Conservation (phyloP, 345 rosid genomes). For the Reutealis trisperma region DNA sequence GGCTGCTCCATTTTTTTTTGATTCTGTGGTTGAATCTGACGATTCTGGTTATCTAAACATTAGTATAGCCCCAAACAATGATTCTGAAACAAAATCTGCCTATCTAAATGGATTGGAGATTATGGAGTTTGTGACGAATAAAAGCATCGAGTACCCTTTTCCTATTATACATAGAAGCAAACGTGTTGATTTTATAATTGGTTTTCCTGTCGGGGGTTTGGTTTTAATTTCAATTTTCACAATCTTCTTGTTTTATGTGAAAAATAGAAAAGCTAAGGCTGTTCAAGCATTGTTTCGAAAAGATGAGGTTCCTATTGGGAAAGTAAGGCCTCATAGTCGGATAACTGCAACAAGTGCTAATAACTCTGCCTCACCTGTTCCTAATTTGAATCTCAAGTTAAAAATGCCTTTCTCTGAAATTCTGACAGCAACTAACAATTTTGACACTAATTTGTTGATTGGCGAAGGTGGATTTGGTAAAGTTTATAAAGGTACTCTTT, state of each 20-base stretch:
- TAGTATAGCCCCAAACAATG: conserved; percentile 11
- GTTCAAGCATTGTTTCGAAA: not conserved
- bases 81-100: not conserved
- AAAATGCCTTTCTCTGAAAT: not conserved
- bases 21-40: conserved; percentile 16
- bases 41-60: conserved; percentile 14
- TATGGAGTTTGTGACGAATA: conserved; percentile 13
- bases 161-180: not conserved
- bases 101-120: conserved; percentile 24
- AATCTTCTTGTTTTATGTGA: not conserved
- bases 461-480: too few species aligned
- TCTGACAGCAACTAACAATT: too few species aligned
- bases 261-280: not conserved
- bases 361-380: not conserved
- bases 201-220: not conserved
- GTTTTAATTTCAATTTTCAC: not conserved
- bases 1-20: not conserved
- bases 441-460: too few species aligned
- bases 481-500: too few species aligned
- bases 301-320: not conserved
- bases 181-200: not conserved
- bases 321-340: not conserved
- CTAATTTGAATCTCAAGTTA: not conserved
- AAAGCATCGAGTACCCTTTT: not conserved
- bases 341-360: not conserved